Base-by-base conservation (phyloP, 768 basidiomycete genomes). In the Phanerochaete carnosa region DNA sequence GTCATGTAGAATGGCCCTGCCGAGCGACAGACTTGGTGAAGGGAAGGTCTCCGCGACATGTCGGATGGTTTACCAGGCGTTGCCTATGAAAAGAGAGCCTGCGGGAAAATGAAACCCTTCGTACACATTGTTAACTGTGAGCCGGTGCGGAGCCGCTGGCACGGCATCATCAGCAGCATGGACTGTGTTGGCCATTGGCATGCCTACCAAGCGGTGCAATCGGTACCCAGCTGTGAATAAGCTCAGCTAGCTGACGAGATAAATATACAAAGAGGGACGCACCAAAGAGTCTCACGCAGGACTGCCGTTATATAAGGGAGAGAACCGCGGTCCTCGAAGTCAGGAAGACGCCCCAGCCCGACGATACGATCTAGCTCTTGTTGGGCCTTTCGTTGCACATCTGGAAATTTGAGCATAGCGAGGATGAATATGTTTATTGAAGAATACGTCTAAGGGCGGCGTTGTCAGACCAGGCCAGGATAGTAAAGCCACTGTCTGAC, bases 201-300 rank as follows among this genome's bases (percentile, higher is more conserved):
- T n/a, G n/a, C n/a, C n/a, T n/a, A n/a, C n/a, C n/a, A n/a, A n/a
- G n/a, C n/a, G n/a, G n/a, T n/a, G n/a, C 19, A 39, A 39, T 19
- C 19, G 37, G 11, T 39, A 11, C 37, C 37, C 37, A 39, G 37
- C 37, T 39, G 37, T 39, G 37, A 39, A 39, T 39, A 11, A 39
- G 37, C 6, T 15, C n/a, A n/a, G 47, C 23, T 9, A 23, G 47
- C 47, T 9, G 9, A 50, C 45, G 62, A 15, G 30, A n/a, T n/a
- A n/a, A n/a, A n/a, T 72, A 74, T 45, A n/a, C n/a, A n/a, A n/a
- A n/a, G n/a, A n/a, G n/a, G n/a, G n/a, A n/a, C n/a, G n/a, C 76
- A 78, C 0, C 76, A 72, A 12, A 64, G 50, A 12, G 57, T 50
- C 60, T 78, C 72, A 16, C 51, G 64, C 37, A 67, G 58, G 28